Base-by-base conservation (phyloP, 495 filamentous ascomycete species). In the Penicillium pancosmium region DNA sequence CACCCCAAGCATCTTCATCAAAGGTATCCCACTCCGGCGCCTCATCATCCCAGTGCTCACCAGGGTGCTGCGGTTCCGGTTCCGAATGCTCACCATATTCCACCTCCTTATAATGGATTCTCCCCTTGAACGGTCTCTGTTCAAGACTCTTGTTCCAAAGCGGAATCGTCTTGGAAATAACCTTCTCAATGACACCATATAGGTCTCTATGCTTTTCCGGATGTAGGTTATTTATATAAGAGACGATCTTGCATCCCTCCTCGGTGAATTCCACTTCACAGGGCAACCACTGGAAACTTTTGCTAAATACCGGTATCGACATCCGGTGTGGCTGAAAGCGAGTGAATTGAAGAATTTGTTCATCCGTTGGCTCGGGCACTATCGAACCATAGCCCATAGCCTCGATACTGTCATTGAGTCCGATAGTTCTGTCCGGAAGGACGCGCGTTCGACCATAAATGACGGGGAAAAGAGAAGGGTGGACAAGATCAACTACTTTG, bases 201-300 rank as follows among this genome's bases (percentile, higher is more conserved):
- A 89, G 72, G 3, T 51, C 44, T 8, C 52, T 34, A 57, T 87
- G 71, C 18, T 75, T 34, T 0, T 19, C 21, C 0, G 86, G 85
- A 61, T 87, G 82, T 0, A 88, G 63, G 57, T 88, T 88, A 62
- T 89, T 88, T 69, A 89, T 80, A 59, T 88, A 85, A 23, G 68
- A 74, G 6, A 54, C 68, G 38, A 82, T 76, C 43, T 59, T 47
- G 54, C 64, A 59, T 46, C 56, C 58, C 15, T 73, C 69, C 3
- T 67, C 67, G 0, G 53, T 51, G 43, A 85, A 74, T 18, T 71
- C 50, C 13, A 89, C 76, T 21, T 88, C 74, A 44, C 75, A 79
- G 0, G 86, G 86, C 12, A 88, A 70, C 84, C 82, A 88, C 60
- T 89, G 86, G 52, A 82, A 87, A 1, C 67, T 68, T 16, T 11